Evolutionary conservation across 2,329 filamentous ascomycete species (phyloP).

Genomic region (Dactylellina parvicollis): DNA sequence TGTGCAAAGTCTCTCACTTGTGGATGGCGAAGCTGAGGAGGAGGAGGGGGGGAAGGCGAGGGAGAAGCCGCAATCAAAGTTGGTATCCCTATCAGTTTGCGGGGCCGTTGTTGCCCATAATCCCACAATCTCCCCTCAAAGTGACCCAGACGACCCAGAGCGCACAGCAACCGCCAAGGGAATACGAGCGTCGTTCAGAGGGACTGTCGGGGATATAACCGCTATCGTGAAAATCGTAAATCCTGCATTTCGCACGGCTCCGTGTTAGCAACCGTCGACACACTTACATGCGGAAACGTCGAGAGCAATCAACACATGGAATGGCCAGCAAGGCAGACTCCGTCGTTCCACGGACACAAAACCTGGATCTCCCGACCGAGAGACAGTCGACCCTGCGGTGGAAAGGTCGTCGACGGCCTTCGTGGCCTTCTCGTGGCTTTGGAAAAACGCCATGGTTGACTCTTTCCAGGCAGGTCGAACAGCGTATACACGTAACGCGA

Average conservation of each 20-base stretch:
- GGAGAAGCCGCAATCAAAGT: conserved; percentile 50
- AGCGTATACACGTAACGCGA: conserved; percentile 43
- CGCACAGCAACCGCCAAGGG: conserved; percentile 33
- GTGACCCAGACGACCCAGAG: conserved; percentile 15
- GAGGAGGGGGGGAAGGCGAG: conserved; percentile 20
- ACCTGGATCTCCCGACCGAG: conserved; percentile 46
- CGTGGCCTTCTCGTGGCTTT: conserved; percentile 36
- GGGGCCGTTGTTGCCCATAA: conserved; percentile 54
- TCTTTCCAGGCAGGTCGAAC: conserved; percentile 47
- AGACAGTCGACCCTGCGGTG: conserved; percentile 43
- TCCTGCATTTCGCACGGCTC: conserved; percentile 37
- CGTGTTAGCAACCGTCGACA: conserved; percentile 45
- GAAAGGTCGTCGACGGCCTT: conserved; percentile 33
- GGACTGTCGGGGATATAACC: conserved; percentile 23
- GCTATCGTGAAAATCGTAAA: conserved; percentile 52
- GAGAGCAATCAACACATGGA: conserved; percentile 50
- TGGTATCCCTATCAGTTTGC: conserved; percentile 54
- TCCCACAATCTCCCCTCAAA: conserved; percentile 50
- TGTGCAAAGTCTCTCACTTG: conserved; percentile 30
- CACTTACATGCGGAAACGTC: conserved; percentile 47
- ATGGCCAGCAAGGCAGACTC: conserved; percentile 49
- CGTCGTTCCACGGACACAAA: conserved; percentile 52
- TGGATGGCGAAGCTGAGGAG: conserved; percentile 35
- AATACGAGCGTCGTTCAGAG: conserved; percentile 25
- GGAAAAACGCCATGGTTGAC: conserved; percentile 43